Percentiles rank a stretch among this genome's conserved stretches.
Evolutionary conservation across 2,329 filamentous ascomycete species (phyloP).

Genomic region (Alternaria solani): DNA sequence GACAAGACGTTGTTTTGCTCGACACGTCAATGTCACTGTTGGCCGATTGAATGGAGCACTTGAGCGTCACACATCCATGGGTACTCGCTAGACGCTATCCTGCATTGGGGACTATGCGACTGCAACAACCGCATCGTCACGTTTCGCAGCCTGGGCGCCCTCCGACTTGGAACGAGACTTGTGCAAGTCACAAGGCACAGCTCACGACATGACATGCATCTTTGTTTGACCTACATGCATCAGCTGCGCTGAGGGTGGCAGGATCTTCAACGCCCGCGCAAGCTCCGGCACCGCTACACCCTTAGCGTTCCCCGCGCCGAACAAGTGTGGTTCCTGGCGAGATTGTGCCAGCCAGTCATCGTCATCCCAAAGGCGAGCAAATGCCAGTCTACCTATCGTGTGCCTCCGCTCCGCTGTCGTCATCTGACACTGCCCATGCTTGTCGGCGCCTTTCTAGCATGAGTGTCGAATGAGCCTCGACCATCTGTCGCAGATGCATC

Average conservation of each 20-base stretch:
- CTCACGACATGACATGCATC: not conserved
- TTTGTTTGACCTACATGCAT: not conserved
- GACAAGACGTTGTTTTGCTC: not conserved
- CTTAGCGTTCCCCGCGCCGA: constrained; percentile 37
- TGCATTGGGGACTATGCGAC: constrained; percentile 19
- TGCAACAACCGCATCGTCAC: constrained; percentile 10
- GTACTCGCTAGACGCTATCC: constrained; percentile 20
- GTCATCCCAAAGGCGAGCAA: constrained; percentile 17
- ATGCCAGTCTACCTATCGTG: constrained; percentile 2
- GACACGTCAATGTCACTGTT: constrained; percentile 4
- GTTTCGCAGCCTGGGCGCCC: not conserved
- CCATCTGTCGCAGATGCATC: not conserved
- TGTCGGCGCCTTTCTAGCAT: not conserved
- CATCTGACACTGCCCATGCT: not conserved
- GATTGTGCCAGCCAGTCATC: constrained; percentile 25
- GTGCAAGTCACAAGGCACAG: not conserved
- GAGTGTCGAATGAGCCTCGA: not conserved
- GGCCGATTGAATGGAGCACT: constrained; percentile 7
- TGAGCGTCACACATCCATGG: not conserved
- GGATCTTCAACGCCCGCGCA: constrained; percentile 23
- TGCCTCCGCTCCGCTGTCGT: constrained; percentile 10
- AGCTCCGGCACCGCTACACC: constrained; percentile 24
- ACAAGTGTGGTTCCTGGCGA: constrained; percentile 33
- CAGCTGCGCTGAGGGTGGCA: constrained; percentile 15
- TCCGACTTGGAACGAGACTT: constrained; percentile 2